Evolutionary conservation across 352 stramenopile species (phyloP), one percentile per base, ranked within the genome.

Genomic region (Thalassiosira pacifica): DNA sequence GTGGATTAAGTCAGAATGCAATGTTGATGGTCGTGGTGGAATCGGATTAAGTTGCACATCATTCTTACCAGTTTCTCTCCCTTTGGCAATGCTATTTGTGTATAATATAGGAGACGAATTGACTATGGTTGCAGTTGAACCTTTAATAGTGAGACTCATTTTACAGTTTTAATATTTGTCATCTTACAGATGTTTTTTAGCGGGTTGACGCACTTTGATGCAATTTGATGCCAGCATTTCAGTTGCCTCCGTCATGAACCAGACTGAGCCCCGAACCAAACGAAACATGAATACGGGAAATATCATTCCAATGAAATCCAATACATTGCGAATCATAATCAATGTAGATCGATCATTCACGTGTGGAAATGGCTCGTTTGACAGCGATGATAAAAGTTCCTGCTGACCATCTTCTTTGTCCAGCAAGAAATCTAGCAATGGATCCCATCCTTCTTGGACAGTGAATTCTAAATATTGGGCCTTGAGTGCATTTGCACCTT

Each of bases 11-110:
- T 53, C 13, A 67, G 16, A 82, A 40, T 68, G 40, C 63, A n/a
- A 63, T 82, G 57, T 37, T 83, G 31, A 70, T 87, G 71, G 52
- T 87, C 32, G 61, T 77, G 34, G 34, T 83, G 59, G 81, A 87
- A 67, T 74, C 57, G 29, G 60, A 78, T 29, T 87, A 64, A 82
- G 10, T 32, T 37, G 8, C 11, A 13, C 6, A 42, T 42, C 26
- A 48, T 48, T 48, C 37, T 48, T 13, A 48, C 13, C 37, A 13
- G 6, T 13, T 13, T 48, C 37, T 48, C 6, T 48, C 13, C 6
- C 6, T 13, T 48, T 48, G 37, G 37, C n/a, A n/a, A n/a, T n/a
- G n/a, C n/a, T n/a, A n/a, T n/a, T n/a, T n/a, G n/a, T n/a, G n/a
- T n/a, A n/a, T n/a, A n/a, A n/a, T n/a, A n/a, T n/a, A n/a, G n/a